These are phyloP conservation scores for Gorgonomyces haynaldii DNA, from an alignment of 192 early-diverging fungal genomes.

Conservation along the genomic window DNA sequence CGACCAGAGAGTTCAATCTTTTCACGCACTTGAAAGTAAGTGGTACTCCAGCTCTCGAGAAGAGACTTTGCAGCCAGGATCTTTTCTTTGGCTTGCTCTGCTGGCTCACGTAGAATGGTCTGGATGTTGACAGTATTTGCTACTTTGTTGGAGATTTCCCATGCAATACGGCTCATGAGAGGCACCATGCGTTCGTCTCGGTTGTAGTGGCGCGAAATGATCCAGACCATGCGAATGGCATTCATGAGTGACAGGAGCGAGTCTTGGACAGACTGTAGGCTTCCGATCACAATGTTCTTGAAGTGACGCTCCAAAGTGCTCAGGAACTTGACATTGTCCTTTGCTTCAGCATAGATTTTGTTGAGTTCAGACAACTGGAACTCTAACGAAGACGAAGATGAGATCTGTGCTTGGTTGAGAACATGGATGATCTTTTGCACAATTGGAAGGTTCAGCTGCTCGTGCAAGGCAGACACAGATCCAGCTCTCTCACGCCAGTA, in stretches of 20 bases:
- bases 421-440: conserved; percentile 44
- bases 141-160: conserved; percentile 51
- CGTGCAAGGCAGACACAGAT: conserved; percentile 41
- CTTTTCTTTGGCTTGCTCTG: conserved; percentile 40
- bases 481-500: conserved; percentile 50
- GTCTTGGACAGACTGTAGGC: conserved; percentile 40
- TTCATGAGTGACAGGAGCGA: conserved; percentile 46
- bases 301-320: conserved; percentile 52
- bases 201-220: conserved; percentile 56
- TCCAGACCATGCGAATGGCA: conserved; percentile 57
- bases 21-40: conserved; percentile 51
- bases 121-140: conserved; percentile 43
- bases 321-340: conserved; percentile 57
- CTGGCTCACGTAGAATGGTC: conserved; percentile 39
- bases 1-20: conserved; percentile 51
- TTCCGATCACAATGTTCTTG: conserved; percentile 45
- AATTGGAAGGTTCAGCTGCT: conserved; percentile 46
- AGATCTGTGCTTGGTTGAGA: conserved; percentile 25
- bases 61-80: conserved; percentile 44
- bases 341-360: conserved; percentile 50
- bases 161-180: conserved; percentile 47
- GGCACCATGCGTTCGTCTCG: conserved; percentile 57
- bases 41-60: conserved; percentile 46
- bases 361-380: conserved; percentile 44
- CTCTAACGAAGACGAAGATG: conserved; percentile 37